phyloP scores from a whole-genome alignment of 225 moss, liverwort and hornwort genomes.

The Polytrichum formosum region DNA sequence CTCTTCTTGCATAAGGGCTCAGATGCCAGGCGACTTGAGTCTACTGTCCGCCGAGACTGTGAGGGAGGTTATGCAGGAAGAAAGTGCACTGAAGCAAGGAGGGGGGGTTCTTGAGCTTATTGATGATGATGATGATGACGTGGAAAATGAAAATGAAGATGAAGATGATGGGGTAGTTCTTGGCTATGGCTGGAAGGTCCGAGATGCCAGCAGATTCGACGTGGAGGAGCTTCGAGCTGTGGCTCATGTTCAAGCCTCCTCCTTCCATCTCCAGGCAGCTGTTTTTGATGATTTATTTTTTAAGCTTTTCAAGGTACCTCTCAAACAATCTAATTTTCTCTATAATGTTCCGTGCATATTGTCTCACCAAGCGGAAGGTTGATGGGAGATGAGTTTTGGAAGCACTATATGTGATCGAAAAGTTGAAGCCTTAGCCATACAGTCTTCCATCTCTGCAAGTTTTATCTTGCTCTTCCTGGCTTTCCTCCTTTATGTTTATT shows the following conservation, averaged over 20 bases:
- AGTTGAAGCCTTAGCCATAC: too few relatives aligned
- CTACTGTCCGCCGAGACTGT: conserved; percentile 23
- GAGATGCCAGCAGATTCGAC: conserved; percentile 59
- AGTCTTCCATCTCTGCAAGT: too few relatives aligned
- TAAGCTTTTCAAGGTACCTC: conserved; percentile 74
- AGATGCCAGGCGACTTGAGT: conserved; percentile 40
- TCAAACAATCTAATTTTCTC: too few relatives aligned
- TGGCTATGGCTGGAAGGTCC: conserved; percentile 85
- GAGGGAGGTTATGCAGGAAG: conserved; percentile 16
- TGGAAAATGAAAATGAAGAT: background rate
- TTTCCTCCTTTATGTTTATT: too few relatives aligned
- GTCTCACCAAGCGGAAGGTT: too few relatives aligned
- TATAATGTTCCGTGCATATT: too few relatives aligned
- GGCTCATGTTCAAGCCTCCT: conserved; percentile 81
- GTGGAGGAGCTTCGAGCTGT: conserved; percentile 74
- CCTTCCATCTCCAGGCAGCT: conserved; percentile 70
- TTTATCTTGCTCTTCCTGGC: too few relatives aligned
- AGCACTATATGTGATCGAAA: too few relatives aligned
- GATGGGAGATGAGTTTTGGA: too few relatives aligned
- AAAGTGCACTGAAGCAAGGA: conserved; percentile 7
- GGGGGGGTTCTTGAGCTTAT: conserved; percentile 8
- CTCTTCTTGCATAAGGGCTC: conserved; percentile 13
- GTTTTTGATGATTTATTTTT: conserved; percentile 88
- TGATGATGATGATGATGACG: conserved; percentile 2
- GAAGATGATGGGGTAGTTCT: conserved; percentile 38